Percentiles rank a stretch among this genome's conserved stretches.
Evolutionary conservation across 139 green algal species (phyloP).

Genomic region (Tetradesmus obliquus): DNA sequence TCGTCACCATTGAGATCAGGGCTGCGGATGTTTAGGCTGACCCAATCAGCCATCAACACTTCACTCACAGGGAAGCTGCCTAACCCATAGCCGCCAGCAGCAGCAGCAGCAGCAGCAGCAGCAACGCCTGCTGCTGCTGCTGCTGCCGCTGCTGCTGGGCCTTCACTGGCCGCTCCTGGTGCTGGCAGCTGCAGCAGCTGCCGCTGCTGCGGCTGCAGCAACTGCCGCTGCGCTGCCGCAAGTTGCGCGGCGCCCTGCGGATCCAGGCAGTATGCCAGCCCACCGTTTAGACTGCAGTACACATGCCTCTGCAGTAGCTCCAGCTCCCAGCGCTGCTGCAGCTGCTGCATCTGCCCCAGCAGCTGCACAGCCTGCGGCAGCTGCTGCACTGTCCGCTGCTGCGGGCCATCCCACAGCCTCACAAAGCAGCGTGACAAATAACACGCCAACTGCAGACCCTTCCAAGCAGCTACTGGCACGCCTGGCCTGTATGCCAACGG

Average conservation of each 20-base stretch:
- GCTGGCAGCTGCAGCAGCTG: neutral
- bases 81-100: neutral
- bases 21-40: neutral
- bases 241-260: neutral
- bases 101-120: conserved; percentile 23
- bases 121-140: neutral
- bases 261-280: conserved; percentile 3
- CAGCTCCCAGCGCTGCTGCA: conserved; percentile 15
- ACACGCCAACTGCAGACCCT: conserved; percentile 23
- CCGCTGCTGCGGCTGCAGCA: conserved; percentile 8
- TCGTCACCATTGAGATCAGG: neutral
- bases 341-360: neutral
- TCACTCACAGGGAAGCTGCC: conserved; percentile 2
- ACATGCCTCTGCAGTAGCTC: conserved; percentile 44
- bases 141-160: neutral
- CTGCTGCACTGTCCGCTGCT: neutral
- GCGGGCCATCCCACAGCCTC: conserved; percentile 31
- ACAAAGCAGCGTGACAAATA: neutral
- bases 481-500: neutral
- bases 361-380: neutral
- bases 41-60: conserved; percentile 39
- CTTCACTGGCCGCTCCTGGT: neutral
- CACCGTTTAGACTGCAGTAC: neutral
- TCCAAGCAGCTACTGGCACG: conserved; percentile 24
- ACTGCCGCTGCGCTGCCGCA: conserved; percentile 11